Base-by-base conservation (phyloP, 164 flowering plant genomes). In the Berberis thunbergii region DNA sequence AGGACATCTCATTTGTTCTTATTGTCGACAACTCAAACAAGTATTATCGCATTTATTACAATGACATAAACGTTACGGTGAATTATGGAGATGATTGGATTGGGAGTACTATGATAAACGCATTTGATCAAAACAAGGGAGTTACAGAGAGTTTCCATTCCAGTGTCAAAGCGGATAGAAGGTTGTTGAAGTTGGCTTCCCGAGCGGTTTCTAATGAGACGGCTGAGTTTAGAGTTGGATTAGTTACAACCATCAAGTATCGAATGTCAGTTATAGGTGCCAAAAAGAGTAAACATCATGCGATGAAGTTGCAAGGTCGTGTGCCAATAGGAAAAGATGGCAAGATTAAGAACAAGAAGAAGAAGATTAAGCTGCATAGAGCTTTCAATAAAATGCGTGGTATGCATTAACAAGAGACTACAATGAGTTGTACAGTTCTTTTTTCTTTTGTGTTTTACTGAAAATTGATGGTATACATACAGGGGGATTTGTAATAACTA, bases 241-340 rank as follows among this genome's bases (percentile, higher is more conserved):
- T 76, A 48, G 38, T 11, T 57, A 73, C 75, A 3, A n/a, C 42
- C 3, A 44, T 79, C 58, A 69, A 56, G 53, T 82, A 61, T 60
- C 26, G 38, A 54, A 45, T 60, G 10, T 26, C 26, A 26, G 26
- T 26, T 26, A 26, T 26, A 26, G 56, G 59, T 66, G 62, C 64
- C 7, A 6, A 38, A 43, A 72, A 62, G 68, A 61, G 70, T 46
- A 78, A 70, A 69, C 76, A 49, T 50, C 77, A 73, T 62, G 55
- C 57, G 40, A 13, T 78, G 45, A 41, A 59, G 8, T 54, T 64
- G 63, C 61, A 73, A 41, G 77, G 74, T 26, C 45, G 7, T 6
- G 43, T 72, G 1, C 59, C 52, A 3, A 62, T 82, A 50, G 79
- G 77, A 40, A 49, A 70, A 3, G 75, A 82, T 69, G 83, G 86